These are phyloP conservation scores for Thalassiosira pacifica DNA, from an alignment of 352 stramenopile species.

Conservation along the genomic window DNA sequence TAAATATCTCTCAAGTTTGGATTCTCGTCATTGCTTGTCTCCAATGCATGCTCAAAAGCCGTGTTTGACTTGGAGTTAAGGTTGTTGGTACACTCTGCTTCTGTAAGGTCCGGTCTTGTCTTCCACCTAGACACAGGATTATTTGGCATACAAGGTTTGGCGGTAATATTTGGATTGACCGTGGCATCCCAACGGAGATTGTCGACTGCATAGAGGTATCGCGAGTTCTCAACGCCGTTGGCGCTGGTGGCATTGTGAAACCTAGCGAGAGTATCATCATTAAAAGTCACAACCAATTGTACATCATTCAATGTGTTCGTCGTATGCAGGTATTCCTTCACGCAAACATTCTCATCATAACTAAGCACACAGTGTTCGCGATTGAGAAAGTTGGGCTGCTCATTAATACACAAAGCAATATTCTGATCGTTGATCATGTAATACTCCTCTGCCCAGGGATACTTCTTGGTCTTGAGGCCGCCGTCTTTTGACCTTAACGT, in stretches of 20 bases:
- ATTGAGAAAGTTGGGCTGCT: slow-evolving; percentile 70
- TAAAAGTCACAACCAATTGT: slow-evolving; percentile 48
- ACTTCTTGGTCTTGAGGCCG: slow-evolving; percentile 33
- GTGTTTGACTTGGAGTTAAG: slow-evolving; percentile 39
- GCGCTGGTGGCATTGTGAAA: slow-evolving; percentile 34
- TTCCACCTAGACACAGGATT: slow-evolving; percentile 63
- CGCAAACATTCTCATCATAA: slow-evolving; percentile 59
- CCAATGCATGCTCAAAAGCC: slow-evolving; percentile 44
- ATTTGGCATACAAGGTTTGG: slow-evolving; percentile 44
- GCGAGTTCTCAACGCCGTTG: slow-evolving; percentile 22
- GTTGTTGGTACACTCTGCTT: slow-evolving; percentile 49
- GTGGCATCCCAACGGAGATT: slow-evolving; percentile 57
- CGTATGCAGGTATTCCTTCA: slow-evolving; percentile 42
- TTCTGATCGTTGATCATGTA: slow-evolving; percentile 63
- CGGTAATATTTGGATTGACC: slow-evolving; percentile 31
- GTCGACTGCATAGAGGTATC: slow-evolving; percentile 53
- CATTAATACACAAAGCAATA: slow-evolving; percentile 64
- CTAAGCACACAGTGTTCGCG: slow-evolving; percentile 49
- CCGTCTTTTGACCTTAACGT: slow-evolving; percentile 40
- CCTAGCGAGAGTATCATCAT: slow-evolving; percentile 36
- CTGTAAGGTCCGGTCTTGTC: slow-evolving; percentile 47
- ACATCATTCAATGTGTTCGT: slow-evolving; percentile 42
- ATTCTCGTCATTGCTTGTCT: slow-evolving; percentile 71
- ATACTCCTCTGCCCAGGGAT: slow-evolving; percentile 18
- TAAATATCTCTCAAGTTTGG: slow-evolving; percentile 62